Percentiles rank a stretch among this genome's conserved stretches.
phyloP scores from a whole-genome alignment of 148 eudicot genomes.

The Linanthus parryae region DNA sequence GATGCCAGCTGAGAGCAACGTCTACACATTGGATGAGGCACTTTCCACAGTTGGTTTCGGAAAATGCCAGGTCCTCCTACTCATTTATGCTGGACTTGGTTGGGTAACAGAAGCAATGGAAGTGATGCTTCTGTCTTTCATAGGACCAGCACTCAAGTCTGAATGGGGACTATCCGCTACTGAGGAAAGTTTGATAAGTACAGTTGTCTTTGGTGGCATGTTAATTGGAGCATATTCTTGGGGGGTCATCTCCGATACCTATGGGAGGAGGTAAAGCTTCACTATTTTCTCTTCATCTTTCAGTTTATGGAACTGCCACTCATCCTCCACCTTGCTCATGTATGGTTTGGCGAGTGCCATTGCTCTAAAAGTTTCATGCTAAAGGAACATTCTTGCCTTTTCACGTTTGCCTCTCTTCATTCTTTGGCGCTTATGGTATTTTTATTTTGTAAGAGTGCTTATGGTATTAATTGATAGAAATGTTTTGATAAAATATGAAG shows the following conservation, averaged over 20 bases:
- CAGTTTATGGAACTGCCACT: too few species aligned
- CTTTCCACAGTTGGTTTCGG: conserved; percentile 32
- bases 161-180: conserved; percentile 32
- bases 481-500: too few species aligned
- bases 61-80: conserved; percentile 25
- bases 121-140: conserved; percentile 35
- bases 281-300: background rate
- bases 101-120: conserved; percentile 43
- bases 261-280: conserved; percentile 29
- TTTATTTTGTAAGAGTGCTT: too few species aligned
- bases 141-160: conserved; percentile 30
- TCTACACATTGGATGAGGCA: conserved; percentile 23
- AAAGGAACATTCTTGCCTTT: too few species aligned
- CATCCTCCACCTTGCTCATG: too few species aligned
- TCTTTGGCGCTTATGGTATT: too few species aligned
- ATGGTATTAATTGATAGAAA: too few species aligned
- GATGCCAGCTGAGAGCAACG: conserved; percentile 12
- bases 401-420: too few species aligned
- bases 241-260: conserved; percentile 33
- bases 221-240: conserved; percentile 35
- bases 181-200: conserved; percentile 31
- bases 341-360: too few species aligned
- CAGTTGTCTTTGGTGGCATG: conserved; percentile 37
- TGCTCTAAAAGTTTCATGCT: too few species aligned
- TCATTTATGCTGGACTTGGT: conserved; percentile 37